These are phyloP conservation scores for Niebla homalea DNA, from an alignment of 495 filamentous ascomycete species.

Conservation along the genomic window DNA sequence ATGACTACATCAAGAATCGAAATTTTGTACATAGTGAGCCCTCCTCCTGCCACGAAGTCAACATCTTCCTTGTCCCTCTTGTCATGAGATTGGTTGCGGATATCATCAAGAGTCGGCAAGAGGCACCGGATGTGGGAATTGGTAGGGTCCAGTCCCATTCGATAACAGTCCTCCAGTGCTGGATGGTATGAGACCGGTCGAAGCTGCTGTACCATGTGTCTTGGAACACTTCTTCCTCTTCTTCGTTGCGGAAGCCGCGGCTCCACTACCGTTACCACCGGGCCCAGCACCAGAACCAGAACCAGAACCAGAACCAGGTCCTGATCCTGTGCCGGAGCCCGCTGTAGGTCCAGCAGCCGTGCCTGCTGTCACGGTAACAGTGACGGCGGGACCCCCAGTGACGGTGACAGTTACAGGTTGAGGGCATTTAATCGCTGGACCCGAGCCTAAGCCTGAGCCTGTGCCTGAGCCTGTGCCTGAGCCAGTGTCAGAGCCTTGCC, in stretches of 20 bases:
- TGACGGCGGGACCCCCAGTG: background rate
- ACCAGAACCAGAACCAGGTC: too few species aligned
- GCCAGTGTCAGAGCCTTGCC: background rate
- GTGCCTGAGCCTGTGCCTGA: background rate
- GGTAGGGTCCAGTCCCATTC: background rate
- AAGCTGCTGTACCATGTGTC: background rate
- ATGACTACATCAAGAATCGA: too few species aligned
- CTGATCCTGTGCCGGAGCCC: background rate
- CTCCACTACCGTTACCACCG: background rate
- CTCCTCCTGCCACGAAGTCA: too few species aligned
- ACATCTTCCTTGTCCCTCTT: too few species aligned
- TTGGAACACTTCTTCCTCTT: background rate
- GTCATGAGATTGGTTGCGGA: too few species aligned
- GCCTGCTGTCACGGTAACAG: conserved; percentile 5
- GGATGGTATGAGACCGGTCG: background rate
- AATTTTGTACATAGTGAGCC: too few species aligned
- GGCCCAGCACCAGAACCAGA: background rate
- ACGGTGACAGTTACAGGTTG: conserved; percentile 5
- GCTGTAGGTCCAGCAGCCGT: background rate
- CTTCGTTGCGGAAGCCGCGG: background rate
- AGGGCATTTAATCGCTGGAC: background rate
- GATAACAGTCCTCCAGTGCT: background rate
- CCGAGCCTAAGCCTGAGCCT: background rate
- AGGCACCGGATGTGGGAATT: background rate
- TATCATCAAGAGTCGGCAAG: background rate